These are phyloP conservation scores for Vachellia pachyceras DNA, from an alignment of 306 rosid species.

Conservation along the genomic window DNA sequence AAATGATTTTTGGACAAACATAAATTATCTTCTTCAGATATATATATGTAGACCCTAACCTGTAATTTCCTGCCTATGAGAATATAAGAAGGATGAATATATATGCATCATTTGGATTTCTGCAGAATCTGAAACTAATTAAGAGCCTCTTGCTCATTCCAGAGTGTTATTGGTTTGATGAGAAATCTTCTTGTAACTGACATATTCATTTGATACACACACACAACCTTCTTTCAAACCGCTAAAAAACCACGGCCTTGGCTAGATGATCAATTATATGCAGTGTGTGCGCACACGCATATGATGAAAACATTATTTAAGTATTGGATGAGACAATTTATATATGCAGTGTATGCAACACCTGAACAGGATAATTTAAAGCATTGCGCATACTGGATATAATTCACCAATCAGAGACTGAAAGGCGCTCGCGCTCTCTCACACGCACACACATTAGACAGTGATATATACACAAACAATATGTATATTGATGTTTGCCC, in stretches of 20 bases:
- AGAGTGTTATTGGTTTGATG: conserved; percentile 19
- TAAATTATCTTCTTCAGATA: conserved; percentile 42
- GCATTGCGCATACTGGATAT: neutral
- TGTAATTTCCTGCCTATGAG: conserved; percentile 45
- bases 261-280: neutral
- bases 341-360: no score
- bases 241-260: neutral
- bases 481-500: neutral
- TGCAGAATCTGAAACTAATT: conserved; percentile 24
- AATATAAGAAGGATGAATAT: conserved; percentile 22
- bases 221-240: conserved; percentile 14
- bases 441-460: no score
- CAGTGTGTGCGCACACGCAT: neutral
- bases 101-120: conserved; percentile 15
- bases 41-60: conserved; percentile 28
- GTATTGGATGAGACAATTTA: neutral
- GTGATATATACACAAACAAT: no score
- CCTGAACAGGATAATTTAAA: no score
- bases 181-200: neutral
- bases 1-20: conserved; percentile 52
- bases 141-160: neutral
- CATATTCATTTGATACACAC: neutral
- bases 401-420: neutral
- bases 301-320: neutral
- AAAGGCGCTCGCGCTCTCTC: neutral